phyloP scores from a whole-genome alignment of 1,284 basidiomycete genomes.

The Trametes sp. region DNA sequence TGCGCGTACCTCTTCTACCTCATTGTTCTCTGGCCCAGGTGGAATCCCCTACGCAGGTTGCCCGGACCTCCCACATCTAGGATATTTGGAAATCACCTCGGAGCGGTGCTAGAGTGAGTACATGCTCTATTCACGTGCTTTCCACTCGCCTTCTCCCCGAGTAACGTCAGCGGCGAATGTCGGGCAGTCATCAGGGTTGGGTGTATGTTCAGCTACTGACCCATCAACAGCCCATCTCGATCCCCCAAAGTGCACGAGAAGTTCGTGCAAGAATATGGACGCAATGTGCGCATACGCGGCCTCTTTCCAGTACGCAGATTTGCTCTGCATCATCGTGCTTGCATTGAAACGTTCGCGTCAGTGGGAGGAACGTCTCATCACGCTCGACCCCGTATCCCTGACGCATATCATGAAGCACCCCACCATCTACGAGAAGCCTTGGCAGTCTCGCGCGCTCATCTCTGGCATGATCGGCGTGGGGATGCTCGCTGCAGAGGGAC shows the following conservation, averaged over 20 bases:
- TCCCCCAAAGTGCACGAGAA: slow-evolving; percentile 62
- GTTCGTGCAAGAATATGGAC: slow-evolving; percentile 52
- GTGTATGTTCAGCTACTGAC: neutral
- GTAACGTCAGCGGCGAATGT: too few relatives aligned
- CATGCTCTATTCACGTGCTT: neutral
- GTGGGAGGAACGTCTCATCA: slow-evolving; percentile 81
- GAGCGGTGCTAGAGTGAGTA: slow-evolving; percentile 63
- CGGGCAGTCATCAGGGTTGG: too few relatives aligned
- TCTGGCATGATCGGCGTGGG: slow-evolving; percentile 79
- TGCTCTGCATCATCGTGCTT: neutral
- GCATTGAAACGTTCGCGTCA: slow-evolving; percentile 40
- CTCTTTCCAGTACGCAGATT: slow-evolving; percentile 62
- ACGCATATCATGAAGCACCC: slow-evolving; percentile 74
- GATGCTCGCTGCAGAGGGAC: slow-evolving; percentile 79
- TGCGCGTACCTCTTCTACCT: slow-evolving; percentile 38
- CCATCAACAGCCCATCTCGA: slow-evolving; percentile 54
- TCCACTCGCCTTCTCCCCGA: neutral
- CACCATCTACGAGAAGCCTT: slow-evolving; percentile 79
- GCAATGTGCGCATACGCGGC: slow-evolving; percentile 65
- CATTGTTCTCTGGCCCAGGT: slow-evolving; percentile 49
- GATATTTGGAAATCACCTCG: slow-evolving; percentile 62
- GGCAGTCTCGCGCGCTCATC: slow-evolving; percentile 77
- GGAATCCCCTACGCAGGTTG: slow-evolving; percentile 60
- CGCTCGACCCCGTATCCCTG: slow-evolving; percentile 77
- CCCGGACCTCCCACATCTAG: slow-evolving; percentile 63